Base-by-base conservation (phyloP, 1,139 yeast genomes). In the Pichia sp. region DNA sequence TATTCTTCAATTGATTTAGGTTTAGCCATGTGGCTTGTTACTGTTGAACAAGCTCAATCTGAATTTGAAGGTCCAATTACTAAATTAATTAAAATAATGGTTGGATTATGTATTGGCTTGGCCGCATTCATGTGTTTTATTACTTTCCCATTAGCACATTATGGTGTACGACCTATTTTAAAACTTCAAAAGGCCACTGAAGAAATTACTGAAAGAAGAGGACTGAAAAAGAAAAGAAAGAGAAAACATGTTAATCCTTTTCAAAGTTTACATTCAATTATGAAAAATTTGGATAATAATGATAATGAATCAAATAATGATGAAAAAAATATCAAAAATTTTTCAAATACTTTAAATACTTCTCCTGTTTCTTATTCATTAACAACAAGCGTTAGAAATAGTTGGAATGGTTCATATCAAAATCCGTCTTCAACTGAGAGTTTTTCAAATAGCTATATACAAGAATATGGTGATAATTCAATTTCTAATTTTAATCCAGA, bases 151-250 rank as follows among this genome's bases (percentile, higher is more conserved):
- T 63, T 87, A 43, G 89, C 96, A 0, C 86, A 87, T 42, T 80
- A 79, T 69, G 89, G 91, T 31, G 91, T 88, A 4, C 64, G 84
- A 46, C 96, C 98, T 0, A 84, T 91, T 41, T 75, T 87, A 33
- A 72, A 80, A 46, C 71, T 89, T 33, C 87, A 84, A 56, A 78
- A 80, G 45, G 96, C 95, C 0, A 85, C 96, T 1, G 96, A 86
- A 57, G 76, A 69, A 29, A 65, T 72, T 6, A 63, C 71, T 2
- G 54, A 56, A 24, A 51, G 62, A 22, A 50, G 63, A 19, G 64
- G 64, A 1, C 47, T 60, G 43, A 35, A 46, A 41, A 41, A 40
- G 33, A 40, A 44, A 40, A 37, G 31, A 15, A 42, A 26, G 15
- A 44, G 37, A 19, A 44, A 42, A 15, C 42, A 29, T 37, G 19